Conservation (phyloP, 176 grass and related monocot species). For the Saccharum officinarum region DNA sequence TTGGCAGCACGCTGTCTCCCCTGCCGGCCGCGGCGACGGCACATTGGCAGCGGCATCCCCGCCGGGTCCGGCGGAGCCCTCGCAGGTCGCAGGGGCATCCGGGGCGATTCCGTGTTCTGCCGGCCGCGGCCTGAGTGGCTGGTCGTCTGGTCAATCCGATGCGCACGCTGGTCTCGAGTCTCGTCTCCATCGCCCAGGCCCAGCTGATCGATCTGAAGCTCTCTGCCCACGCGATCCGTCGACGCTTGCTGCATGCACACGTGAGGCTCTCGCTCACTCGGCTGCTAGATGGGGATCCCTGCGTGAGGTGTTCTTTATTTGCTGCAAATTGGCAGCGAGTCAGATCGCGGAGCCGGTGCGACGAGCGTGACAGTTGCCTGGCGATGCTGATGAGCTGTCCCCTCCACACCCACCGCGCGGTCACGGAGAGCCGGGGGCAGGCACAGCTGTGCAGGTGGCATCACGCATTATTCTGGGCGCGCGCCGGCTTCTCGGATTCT, state of each 20-base stretch:
- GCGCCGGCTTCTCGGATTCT: conserved; percentile 36
- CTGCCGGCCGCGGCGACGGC: conserved; percentile 35
- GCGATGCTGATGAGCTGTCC: background rate
- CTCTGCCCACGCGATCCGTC: background rate
- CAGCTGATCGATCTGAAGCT: too few relatives aligned
- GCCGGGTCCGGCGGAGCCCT: background rate
- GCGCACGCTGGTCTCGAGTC: background rate
- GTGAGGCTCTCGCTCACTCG: background rate
- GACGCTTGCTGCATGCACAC: background rate
- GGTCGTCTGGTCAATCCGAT: background rate
- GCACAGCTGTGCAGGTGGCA: background rate
- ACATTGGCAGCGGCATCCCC: background rate
- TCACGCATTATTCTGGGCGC: background rate
- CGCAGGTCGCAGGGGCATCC: background rate
- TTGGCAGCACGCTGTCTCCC: conserved; percentile 25
- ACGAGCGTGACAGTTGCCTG: conserved; percentile 8
- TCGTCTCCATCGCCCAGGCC: background rate
- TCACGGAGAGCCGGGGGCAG: too few relatives aligned
- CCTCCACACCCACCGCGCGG: background rate
- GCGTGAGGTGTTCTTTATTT: background rate
- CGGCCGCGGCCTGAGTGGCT: too few relatives aligned
- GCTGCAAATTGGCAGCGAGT: background rate
- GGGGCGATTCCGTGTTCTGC: background rate
- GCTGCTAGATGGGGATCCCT: background rate
- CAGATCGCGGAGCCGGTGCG: background rate